Conservation (phyloP, 352 stramenopile genomes). For the Salisapilia sapeloensis region DNA sequence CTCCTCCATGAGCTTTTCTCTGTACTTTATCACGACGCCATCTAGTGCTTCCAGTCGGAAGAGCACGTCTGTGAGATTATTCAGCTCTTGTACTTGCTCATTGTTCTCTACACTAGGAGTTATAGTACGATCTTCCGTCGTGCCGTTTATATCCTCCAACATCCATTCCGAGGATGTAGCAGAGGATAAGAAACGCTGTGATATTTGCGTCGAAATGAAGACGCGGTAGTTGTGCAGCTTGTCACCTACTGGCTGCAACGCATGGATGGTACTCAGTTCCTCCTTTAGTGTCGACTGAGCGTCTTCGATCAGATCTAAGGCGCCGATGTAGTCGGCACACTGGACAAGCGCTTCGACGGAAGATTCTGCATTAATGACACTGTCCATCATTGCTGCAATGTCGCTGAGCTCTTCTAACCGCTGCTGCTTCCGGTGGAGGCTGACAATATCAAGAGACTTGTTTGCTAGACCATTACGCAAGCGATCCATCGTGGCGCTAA, state of each 20-base stretch:
- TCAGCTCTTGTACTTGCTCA: slow-evolving; percentile 19
- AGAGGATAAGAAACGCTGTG: slow-evolving; percentile 57
- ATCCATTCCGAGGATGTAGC: slow-evolving; percentile 73
- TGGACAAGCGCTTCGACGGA: slow-evolving; percentile 72
- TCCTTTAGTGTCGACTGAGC: slow-evolving; percentile 46
- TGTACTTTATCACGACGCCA: slow-evolving; percentile 57
- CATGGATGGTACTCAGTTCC: slow-evolving; percentile 63
- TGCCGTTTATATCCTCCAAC: slow-evolving; percentile 36
- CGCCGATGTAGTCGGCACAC: slow-evolving; percentile 67
- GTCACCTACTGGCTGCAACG: slow-evolving; percentile 45
- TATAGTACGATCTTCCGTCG: too few relatives aligned
- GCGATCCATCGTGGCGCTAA: slow-evolving; percentile 66
- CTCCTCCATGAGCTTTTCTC: slow-evolving; percentile 70
- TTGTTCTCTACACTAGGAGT: slow-evolving; percentile 14
- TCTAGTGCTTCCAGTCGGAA: slow-evolving; percentile 57
- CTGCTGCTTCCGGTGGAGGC: slow-evolving; percentile 66
- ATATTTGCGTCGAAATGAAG: slow-evolving; percentile 67
- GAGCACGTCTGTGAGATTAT: slow-evolving; percentile 41
- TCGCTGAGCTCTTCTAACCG: slow-evolving; percentile 67
- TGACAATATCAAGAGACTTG: slow-evolving; percentile 78
- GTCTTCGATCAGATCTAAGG: slow-evolving; percentile 59
- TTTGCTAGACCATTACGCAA: slow-evolving; percentile 61
- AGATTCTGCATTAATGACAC: slow-evolving; percentile 68
- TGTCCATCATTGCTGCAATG: slow-evolving; percentile 70
- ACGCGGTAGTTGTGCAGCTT: slow-evolving; percentile 55